Percentiles rank a stretch among this genome's conserved stretches.
These are phyloP conservation scores for Berkeleyomyces rouxiae DNA, from an alignment of 2,329 filamentous ascomycete species.

Conservation along the genomic window DNA sequence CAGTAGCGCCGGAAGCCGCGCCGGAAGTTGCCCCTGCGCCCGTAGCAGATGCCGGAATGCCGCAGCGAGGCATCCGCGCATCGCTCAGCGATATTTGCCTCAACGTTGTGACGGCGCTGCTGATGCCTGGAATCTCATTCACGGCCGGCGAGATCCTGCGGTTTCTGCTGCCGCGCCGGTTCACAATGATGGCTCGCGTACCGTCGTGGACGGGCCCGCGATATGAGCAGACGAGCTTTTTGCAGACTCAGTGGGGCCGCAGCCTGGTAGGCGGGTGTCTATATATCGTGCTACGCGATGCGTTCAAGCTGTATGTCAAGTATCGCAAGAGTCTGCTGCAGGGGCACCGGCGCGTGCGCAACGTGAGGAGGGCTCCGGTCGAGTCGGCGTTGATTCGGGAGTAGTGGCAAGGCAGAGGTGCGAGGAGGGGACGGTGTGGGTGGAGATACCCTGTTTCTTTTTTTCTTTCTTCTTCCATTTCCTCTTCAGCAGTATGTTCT, in stretches of 20 bases:
- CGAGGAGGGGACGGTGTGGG: background rate
- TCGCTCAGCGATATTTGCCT: constrained; percentile 30
- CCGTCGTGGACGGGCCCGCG: constrained; percentile 16
- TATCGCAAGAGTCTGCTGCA: constrained; percentile 42
- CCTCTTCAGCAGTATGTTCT: background rate
- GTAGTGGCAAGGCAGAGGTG: background rate
- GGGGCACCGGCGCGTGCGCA: constrained; percentile 36
- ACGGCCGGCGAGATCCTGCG: constrained; percentile 62
- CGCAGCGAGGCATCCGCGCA: constrained; percentile 20
- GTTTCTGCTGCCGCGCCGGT: constrained; percentile 47
- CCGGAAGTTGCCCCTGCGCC: constrained; percentile 14
- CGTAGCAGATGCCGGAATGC: constrained; percentile 3
- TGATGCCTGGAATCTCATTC: constrained; percentile 70
- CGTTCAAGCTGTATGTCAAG: constrained; percentile 44
- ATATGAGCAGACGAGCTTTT: constrained; percentile 38
- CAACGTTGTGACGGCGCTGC: constrained; percentile 38
- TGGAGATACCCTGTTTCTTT: background rate
- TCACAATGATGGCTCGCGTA: constrained; percentile 34
- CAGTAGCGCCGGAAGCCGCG: background rate
- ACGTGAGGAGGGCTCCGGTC: constrained; percentile 20
- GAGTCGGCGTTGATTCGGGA: background rate
- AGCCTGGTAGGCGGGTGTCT: constrained; percentile 78
- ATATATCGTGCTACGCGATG: constrained; percentile 69
- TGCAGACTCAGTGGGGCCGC: constrained; percentile 76
- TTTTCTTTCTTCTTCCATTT: background rate